Evolutionary conservation across 2,329 filamentous ascomycete species (phyloP), one percentile per base, ranked within the genome.

Genomic region (Biscogniauxia marginata): DNA sequence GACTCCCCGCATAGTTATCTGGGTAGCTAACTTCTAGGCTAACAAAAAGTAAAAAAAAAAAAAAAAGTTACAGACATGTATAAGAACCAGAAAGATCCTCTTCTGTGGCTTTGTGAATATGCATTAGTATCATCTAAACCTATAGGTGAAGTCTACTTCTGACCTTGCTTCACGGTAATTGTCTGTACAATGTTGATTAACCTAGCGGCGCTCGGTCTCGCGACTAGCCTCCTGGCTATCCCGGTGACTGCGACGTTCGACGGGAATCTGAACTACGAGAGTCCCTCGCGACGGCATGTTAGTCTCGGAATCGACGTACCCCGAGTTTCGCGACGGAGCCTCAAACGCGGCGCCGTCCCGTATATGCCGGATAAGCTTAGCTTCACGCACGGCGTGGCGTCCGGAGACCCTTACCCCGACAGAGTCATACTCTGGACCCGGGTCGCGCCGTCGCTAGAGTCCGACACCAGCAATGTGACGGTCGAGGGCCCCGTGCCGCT

Each of bases 191-290:
- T 24, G 20, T 8, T 54, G 57, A 52, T 54, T 8, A 56, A 50
- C 34, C 47, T 60, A 13, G 53, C 46, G 8, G 39, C 50, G 8
- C 45, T 58, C 46, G 34, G 48, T 45, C 51, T 63, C 16, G 51
- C 56, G 18, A 22, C 49, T 4, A 57, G 46, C 46, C 44, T 57
- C 23, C 19, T 53, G 24, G 52, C 54, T 4, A 50, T 50, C 11
- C 8, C 54, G 3, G 63, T 56, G 16, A 49, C 44, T 20, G 66
- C 59, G 4, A 53, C 47, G 19, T 69, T 71, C 46, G 60, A 64
- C 53, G 70, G 70, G 3, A 89, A 89, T 67, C 69, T 89, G 58
- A 89, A 89, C 73, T 90, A 89, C 69, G 77, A 79, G 50, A 87
- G 83, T 63, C 86, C 87, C 5, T 90, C 87, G 1, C 77, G 81